Evolutionary conservation across 192 early-diverging fungal genomes (phyloP), one percentile per base, ranked within the genome.

Genomic region (Rhizophlyctis rosea): DNA sequence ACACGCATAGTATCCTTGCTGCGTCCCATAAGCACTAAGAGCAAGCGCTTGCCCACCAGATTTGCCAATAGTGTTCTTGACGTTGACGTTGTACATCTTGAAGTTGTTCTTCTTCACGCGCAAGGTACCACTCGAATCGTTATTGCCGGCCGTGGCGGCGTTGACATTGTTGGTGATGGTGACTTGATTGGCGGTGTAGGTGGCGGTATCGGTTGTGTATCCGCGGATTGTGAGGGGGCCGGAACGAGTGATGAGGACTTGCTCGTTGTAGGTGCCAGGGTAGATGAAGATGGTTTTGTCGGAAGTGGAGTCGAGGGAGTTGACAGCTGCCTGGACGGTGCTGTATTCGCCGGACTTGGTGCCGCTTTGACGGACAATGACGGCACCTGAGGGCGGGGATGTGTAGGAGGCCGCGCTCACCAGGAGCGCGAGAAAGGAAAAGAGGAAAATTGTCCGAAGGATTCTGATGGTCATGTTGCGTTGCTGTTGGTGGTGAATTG

Each of bases 321-420:
- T 54, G 9, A 54, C 52, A 7, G 52, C 52, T 23, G 52, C 52
- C 31, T 54, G 52, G 7, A 54, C 11, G 25, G 57, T 54, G 9
- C 11, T 13, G 52, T 54, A 23, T 23, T 7, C 13, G 13, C 52
- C 52, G 52, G n/a, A n/a, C 11, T 30, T 28, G 7, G 24, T 54
- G 24, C 52, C 11, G 52, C 24, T 54, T 54, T 54, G 24, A 30
- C n/a, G 31, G 52, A 54, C 52, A 14, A 30, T 54, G 11, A 54
- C 21, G 23, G 52, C 52, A 9, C 52, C 52, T 14, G 52, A 54
- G 14, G 52, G 52, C 21, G 52, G 52, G 7, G 23, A 16, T 54
- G 52, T 54, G 11, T 28, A 13, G 24, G 52, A 7, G 21, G 21
- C 24, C 52, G 31, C 52, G 52, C n/a, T n/a, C n/a, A n/a, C n/a